Base-by-base conservation (phyloP, 2,329 filamentous ascomycete species). In the Trichoderma simmonsii region DNA sequence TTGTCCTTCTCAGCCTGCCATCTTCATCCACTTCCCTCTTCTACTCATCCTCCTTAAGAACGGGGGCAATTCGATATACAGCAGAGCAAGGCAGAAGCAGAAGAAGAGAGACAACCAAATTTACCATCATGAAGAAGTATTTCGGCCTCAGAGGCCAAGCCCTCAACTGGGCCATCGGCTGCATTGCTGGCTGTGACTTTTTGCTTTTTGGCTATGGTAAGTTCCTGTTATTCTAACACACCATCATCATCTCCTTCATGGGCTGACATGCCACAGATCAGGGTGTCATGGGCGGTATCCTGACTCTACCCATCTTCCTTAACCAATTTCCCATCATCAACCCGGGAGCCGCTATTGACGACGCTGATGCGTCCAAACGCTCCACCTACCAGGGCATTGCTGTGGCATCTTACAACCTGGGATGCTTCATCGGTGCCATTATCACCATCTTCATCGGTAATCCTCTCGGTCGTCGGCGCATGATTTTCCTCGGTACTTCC, bases 151-250 rank as follows among this genome's bases (percentile, higher is more conserved):
- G 86, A 70, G 92, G 92, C 83, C 83, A 86, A 39, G 81, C 82
- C 80, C 88, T 93, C 75, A 92, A 91, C 83, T 86, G 88, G 80
- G 91, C 91, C 69, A 89, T 94, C 75, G 89, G 89, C 73, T 82
- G 90, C n/a, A 87, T 93, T 77, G 92, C 92, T 72, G 92, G 91
- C 77, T 88, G 90, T 64, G 91, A 93, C 80, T 93, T 93, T 78
- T 83, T 92, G 74, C 89, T 88, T 28, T 87, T 88, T 74, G 86
- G 86, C 73, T 88, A 87, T 70, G 86, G 86, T 88, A 80, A 65
- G 80, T 54, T 12, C 9, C 9, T 39, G 0, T 26, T 28, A 30
- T 32, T 18, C 6, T 60, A 28, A 21, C 2, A 18, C 39, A 56
- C 26, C 28, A 26, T 48, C 14, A 7, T 28, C 7, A 0, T 43